Evolutionary conservation across 768 basidiomycete genomes (phyloP).

Genomic region (Trametes villosa): DNA sequence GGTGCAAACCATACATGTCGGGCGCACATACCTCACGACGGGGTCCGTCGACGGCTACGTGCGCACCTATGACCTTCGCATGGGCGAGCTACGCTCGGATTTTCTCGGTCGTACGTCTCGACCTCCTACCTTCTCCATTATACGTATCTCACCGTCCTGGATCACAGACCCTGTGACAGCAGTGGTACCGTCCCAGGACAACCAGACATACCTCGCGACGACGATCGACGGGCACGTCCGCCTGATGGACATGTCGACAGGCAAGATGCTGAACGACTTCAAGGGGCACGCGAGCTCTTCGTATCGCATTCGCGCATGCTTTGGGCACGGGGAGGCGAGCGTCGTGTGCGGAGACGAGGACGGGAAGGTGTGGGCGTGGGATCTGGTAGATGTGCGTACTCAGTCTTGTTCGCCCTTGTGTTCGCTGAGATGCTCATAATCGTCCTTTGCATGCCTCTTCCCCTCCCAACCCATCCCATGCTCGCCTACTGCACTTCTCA

Average conservation of each 20-base stretch:
- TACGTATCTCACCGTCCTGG: neutral
- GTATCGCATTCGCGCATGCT: slow-evolving; percentile 82
- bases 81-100: slow-evolving; percentile 88
- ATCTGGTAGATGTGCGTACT: slow-evolving; percentile 78
- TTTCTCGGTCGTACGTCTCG: slow-evolving; percentile 81
- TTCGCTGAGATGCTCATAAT: slow-evolving; percentile 9
- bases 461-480: neutral
- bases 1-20: slow-evolving; percentile 78
- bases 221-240: slow-evolving; percentile 86
- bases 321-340: slow-evolving; percentile 80
- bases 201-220: slow-evolving; percentile 78
- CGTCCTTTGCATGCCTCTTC: neutral
- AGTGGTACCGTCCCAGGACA: slow-evolving; percentile 78
- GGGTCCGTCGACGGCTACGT: slow-evolving; percentile 93
- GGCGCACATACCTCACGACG: slow-evolving; percentile 66
- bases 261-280: slow-evolving; percentile 86
- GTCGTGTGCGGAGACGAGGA: slow-evolving; percentile 91
- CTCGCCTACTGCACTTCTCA: no score
- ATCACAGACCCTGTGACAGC: slow-evolving; percentile 84
- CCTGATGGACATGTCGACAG: slow-evolving; percentile 82
- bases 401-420: neutral
- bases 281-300: slow-evolving; percentile 72
- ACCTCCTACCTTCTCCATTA: neutral
- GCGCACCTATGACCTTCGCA: slow-evolving; percentile 93
- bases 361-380: slow-evolving; percentile 91